Percentiles rank a stretch among this genome's conserved stretches.
phyloP scores from a whole-genome alignment of 257 asterid genomes.

The Scutellaria galericulata region DNA sequence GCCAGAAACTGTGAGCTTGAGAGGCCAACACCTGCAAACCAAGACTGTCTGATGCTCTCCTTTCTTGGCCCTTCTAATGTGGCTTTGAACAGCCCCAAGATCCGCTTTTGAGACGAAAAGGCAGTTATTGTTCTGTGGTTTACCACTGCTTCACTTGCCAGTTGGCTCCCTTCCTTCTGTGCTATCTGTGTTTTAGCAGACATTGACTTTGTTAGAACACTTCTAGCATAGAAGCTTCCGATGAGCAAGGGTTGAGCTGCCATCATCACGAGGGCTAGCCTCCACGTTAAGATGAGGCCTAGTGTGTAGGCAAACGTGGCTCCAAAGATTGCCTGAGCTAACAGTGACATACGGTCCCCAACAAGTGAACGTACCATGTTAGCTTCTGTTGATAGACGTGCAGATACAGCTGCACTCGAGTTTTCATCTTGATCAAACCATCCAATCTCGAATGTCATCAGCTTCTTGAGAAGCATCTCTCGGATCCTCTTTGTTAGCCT shows the following conservation, averaged over 20 bases:
- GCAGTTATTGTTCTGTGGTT: constrained; percentile 73
- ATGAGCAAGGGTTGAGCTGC: constrained; percentile 68
- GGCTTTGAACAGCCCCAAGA: constrained; percentile 50
- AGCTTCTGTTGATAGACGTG: constrained; percentile 62
- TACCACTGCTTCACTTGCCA: constrained; percentile 71
- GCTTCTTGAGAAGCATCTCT: constrained; percentile 53
- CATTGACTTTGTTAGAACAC: constrained; percentile 63
- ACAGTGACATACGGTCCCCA: constrained; percentile 64
- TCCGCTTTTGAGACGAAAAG: constrained; percentile 65
- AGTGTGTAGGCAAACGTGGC: constrained; percentile 57
- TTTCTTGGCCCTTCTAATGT: constrained; percentile 58
- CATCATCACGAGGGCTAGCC: constrained; percentile 69
- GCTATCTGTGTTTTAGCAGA: constrained; percentile 59
- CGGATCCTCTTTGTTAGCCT: constrained; percentile 56
- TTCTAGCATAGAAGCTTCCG: constrained; percentile 67
- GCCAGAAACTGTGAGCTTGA: constrained; percentile 80
- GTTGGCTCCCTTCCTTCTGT: constrained; percentile 69
- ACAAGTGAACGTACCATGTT: constrained; percentile 65
- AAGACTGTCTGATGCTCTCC: constrained; percentile 69
- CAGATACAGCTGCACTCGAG: constrained; percentile 64
- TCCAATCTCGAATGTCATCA: constrained; percentile 62
- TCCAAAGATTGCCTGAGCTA: constrained; percentile 59
- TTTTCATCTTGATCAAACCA: constrained; percentile 67
- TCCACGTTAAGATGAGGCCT: constrained; percentile 64
- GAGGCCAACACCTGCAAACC: constrained; percentile 73